Evolutionary conservation across 2,329 filamentous ascomycete species (phyloP).

Genomic region (Cladosporium austrohemisphaericum): DNA sequence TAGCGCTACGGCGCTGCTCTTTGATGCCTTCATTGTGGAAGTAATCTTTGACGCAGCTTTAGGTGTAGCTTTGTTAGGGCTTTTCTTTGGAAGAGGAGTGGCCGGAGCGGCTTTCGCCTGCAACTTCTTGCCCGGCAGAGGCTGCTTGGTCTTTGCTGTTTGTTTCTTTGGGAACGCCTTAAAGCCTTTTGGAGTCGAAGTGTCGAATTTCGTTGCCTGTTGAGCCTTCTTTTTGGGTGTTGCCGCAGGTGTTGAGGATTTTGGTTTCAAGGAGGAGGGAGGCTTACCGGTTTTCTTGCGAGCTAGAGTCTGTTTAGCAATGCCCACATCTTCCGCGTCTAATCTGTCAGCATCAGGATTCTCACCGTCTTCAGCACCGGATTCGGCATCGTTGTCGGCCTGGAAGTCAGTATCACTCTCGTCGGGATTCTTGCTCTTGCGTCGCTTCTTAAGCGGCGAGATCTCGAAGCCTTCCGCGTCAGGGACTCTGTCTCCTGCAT

Average conservation of each 20-base stretch:
- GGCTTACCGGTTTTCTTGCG: slow-evolving; percentile 28
- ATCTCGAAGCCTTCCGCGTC: slow-evolving; percentile 24
- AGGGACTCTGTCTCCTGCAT: slow-evolving; percentile 36
- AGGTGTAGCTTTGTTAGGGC: slow-evolving; percentile 8
- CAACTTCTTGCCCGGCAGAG: background rate
- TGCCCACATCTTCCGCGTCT: slow-evolving; percentile 17
- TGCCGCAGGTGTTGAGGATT: background rate
- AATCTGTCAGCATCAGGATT: slow-evolving; percentile 23
- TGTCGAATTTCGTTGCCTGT: background rate
- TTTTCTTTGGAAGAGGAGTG: background rate
- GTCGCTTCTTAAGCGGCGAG: slow-evolving; percentile 31
- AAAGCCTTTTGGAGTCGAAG: background rate
- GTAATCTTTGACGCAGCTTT: slow-evolving; percentile 12
- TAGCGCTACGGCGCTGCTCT: slow-evolving; percentile 3
- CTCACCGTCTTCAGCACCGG: slow-evolving; percentile 28
- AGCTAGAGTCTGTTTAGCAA: slow-evolving; percentile 30
- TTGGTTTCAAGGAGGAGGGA: slow-evolving; percentile 13
- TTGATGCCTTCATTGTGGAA: slow-evolving; percentile 24
- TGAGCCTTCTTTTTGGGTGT: background rate
- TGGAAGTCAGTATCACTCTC: slow-evolving; percentile 52
- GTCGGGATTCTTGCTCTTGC: slow-evolving; percentile 32
- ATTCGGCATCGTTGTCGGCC: slow-evolving; percentile 37
- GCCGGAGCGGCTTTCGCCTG: background rate
- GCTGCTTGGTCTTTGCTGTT: background rate
- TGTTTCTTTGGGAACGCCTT: background rate